Evolutionary conservation across 805 yeast genomes (phyloP).

Genomic region (Naumovozyma dairenensis): DNA sequence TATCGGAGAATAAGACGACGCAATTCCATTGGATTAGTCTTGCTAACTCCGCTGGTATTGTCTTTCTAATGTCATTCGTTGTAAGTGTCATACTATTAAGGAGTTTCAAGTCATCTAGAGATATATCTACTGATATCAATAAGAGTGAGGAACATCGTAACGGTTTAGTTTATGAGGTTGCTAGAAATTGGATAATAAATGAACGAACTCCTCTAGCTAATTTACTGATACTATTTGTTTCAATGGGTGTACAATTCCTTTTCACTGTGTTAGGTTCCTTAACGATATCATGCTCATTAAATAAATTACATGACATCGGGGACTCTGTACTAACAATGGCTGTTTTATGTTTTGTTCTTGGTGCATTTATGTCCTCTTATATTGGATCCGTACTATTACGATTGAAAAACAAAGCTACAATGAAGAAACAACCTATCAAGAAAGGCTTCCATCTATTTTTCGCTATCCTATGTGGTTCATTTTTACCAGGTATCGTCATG

Average conservation of each 20-base stretch:
- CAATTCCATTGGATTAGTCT: slow-evolving; percentile 73
- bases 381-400: slow-evolving; percentile 45
- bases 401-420: slow-evolving; percentile 3
- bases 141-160: slow-evolving; percentile 13
- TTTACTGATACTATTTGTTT: slow-evolving; percentile 46
- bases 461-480: slow-evolving; percentile 40
- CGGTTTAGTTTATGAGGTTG: slow-evolving; percentile 25
- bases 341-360: slow-evolving; percentile 47
- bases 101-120: slow-evolving; percentile 20
- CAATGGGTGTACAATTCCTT: slow-evolving; percentile 67
- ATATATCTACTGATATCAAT: slow-evolving; percentile 12
- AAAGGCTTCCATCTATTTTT: slow-evolving; percentile 8
- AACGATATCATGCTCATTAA: slow-evolving; percentile 45
- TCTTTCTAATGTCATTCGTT: slow-evolving; percentile 48
- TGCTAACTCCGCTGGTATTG: slow-evolving; percentile 59
- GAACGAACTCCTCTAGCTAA: slow-evolving; percentile 24
- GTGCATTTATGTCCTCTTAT: slow-evolving; percentile 70
- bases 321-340: slow-evolving; percentile 60
- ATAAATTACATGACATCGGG: slow-evolving; percentile 54
- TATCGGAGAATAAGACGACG: slow-evolving; percentile 29
- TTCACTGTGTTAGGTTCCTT: slow-evolving; percentile 57
- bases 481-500: slow-evolving; percentile 40
- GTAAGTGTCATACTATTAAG: slow-evolving; percentile 49
- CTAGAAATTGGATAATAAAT: slow-evolving; percentile 43
- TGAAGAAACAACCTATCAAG: background rate